Base-by-base conservation (phyloP, 129 eudicot species). In the Sambucus nigra region DNA sequence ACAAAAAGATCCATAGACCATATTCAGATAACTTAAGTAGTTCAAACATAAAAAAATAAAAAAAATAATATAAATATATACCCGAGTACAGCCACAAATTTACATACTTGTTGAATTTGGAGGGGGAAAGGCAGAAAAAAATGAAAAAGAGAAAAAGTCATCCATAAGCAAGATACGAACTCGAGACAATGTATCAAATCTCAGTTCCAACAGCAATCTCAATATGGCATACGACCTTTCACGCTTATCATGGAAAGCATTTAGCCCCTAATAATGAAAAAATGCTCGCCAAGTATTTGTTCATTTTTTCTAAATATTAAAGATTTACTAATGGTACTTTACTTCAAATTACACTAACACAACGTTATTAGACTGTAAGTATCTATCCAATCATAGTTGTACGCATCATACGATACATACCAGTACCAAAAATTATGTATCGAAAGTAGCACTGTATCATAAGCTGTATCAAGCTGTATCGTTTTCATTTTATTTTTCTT, bases 1-100 rank as follows among this genome's bases (percentile, higher is more conserved):
- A 53, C 47, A 55, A 69, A 51, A 20, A 1, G 38, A 68, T 23
- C 12, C 5, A 8, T n/a, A n/a, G 44, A 53, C 24, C 46, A 27
- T 26, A 56, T 10, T 65, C 22, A 70, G 68, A 35, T 41, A 54
- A n/a, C n/a, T n/a, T n/a, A n/a, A n/a, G n/a, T n/a, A n/a, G n/a
- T n/a, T n/a, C 26, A 20, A 12, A 7, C 9, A 51, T 9, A 15
- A 44, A 57, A 21, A 40, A 58, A 15, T 31, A 47, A 53, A 55
- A 48, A 8, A 47, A 39, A 18, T 14, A 3, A 31, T 3, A 31
- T 9, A 31, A 5, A 31, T 31, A 9, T 3, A 31, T 3, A 9
- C 38, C 38, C n/a, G n/a, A n/a, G n/a, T n/a, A n/a, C n/a, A n/a
- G n/a, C n/a, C n/a, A n/a, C n/a, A n/a, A n/a, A n/a, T n/a, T n/a